Conservation (phyloP, 495 filamentous ascomycete species). For the Aeminium ludgeri region DNA sequence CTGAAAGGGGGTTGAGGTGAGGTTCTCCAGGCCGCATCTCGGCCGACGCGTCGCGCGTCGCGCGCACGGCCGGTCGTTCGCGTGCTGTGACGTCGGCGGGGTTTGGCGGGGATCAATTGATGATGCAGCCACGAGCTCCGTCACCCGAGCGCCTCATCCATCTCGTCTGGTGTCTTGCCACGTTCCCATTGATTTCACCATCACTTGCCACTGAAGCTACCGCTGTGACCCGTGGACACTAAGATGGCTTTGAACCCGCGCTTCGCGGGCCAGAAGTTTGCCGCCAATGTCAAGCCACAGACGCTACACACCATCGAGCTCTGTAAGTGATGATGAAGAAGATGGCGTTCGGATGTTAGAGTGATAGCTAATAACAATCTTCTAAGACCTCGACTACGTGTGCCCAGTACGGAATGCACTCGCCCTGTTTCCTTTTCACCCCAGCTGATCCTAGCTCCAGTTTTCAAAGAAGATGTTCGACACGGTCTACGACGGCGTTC, state of each 20-base stretch:
- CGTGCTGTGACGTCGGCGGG: no score
- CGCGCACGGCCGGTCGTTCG: no score
- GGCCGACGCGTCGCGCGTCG: no score
- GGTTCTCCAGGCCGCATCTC: no score
- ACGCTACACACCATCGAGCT: slow-evolving; percentile 59
- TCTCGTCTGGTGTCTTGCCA: no score
- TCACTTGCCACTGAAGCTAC: no score
- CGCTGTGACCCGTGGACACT: no score
- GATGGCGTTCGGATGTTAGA: background rate
- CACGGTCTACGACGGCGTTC: slow-evolving; percentile 43
- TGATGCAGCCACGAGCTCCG: no score
- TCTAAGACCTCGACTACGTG: slow-evolving; percentile 61
- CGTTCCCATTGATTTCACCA: no score
- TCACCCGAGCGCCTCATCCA: no score
- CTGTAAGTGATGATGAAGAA: slow-evolving; percentile 27
- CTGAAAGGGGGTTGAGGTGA: no score
- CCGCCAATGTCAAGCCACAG: slow-evolving; percentile 26
- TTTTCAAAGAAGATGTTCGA: slow-evolving; percentile 57
- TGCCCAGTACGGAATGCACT: slow-evolving; percentile 41
- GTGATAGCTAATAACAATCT: background rate
- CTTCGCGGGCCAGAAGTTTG: slow-evolving; percentile 53
- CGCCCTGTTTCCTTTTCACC: slow-evolving; percentile 2
- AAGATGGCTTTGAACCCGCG: slow-evolving; percentile 63
- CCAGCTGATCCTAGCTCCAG: slow-evolving; percentile 13
- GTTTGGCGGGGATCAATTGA: no score